Evolutionary conservation across 2,329 filamentous ascomycete species (phyloP), one percentile per base, ranked within the genome.

Genomic region (Microsporum canis): DNA sequence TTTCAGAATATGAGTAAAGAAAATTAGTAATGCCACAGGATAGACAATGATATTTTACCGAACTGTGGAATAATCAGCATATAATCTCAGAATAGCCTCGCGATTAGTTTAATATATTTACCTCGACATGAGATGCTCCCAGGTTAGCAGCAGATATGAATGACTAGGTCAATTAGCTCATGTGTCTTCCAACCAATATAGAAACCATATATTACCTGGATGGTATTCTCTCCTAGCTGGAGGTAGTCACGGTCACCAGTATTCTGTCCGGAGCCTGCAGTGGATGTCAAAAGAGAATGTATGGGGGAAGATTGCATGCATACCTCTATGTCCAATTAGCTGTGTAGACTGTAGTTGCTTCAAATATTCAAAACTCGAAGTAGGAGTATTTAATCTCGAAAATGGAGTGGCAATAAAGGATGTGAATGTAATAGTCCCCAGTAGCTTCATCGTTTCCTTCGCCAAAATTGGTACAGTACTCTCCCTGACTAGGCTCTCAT

Each of bases 141-240:
- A 71, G 65, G 43, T 68, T 70, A 17, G 65, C 66, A 3, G 73
- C 73, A 27, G 69, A 66, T n/a, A 69, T 60, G 58, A 74, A 73
- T 23, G 72, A 74, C 68, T 69, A 51, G 7, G n/a, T n/a, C 17
- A 17, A 27, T 56, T 29, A 49, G 60, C n/a, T 33, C 3, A 55
- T 33, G 49, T 56, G 58, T 38, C 38, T 34, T 10, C 3, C 33
- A 3, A 5, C 2, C 60, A 33, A 34, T 29, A 17, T n/a, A 51
- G 4, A 5, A 51, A 14, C 3, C 8, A 14, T 23, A 23, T 41
- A 39, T 23, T 64, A 69, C 68, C 62, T 72, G 66, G 39, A 75
- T 63, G 4, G 71, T 75, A 62, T 76, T 75, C 59, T 76, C 74
- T 14, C 73, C 72, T 23, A 76, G 64, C 59, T 76, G 73, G 53